phyloP scores from a whole-genome alignment of 176 grass and related monocot species.

The Thalia dealbata region DNA sequence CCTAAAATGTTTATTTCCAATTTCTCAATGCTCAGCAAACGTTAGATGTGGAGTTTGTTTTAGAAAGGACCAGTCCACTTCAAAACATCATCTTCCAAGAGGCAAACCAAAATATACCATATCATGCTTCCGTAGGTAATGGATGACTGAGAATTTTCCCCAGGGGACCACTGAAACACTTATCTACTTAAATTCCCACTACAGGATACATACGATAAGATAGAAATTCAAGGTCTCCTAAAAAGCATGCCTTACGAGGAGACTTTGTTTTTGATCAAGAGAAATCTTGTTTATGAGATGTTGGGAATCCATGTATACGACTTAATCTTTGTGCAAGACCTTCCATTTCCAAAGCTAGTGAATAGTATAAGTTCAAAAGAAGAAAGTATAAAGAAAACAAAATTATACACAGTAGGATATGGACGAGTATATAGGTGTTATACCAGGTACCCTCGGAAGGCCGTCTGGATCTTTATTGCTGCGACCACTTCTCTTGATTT shows the following conservation, averaged over 20 bases:
- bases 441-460: slow-evolving; percentile 45
- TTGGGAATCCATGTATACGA: neutral
- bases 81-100: neutral
- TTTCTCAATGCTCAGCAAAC: neutral
- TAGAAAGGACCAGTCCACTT: neutral
- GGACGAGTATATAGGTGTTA: neutral
- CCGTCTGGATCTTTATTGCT: slow-evolving; percentile 52
- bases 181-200: neutral
- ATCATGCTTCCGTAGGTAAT: neutral
- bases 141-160: neutral
- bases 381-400: neutral
- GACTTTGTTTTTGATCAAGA: neutral
- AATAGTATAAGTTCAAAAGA: neutral
- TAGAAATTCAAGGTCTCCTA: neutral
- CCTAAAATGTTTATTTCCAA: neutral
- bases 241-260: neutral
- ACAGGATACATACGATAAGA: too few species aligned
- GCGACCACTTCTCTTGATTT: slow-evolving; percentile 40
- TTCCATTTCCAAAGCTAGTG: neutral
- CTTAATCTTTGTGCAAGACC: neutral
- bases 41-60: neutral
- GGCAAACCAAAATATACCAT: neutral
- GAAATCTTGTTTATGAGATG: neutral
- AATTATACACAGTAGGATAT: neutral
- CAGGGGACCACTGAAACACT: neutral